Evolutionary conservation across 2,329 filamentous ascomycete genomes (phyloP).

Genomic region (Dryadomyces sulphureus): DNA sequence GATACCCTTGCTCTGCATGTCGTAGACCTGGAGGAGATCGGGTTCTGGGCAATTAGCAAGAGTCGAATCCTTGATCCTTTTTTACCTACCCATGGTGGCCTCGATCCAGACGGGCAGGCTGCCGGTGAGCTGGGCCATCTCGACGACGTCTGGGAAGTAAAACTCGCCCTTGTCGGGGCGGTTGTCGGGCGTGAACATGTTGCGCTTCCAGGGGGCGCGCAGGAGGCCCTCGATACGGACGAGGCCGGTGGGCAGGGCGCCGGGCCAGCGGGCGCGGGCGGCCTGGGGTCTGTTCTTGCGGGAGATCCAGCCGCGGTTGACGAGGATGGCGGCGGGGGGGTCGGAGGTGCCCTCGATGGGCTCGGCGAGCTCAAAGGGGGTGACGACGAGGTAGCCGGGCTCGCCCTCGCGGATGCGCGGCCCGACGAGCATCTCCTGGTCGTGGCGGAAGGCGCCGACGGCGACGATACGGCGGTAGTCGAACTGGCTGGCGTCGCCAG

Average conservation of each 20-base stretch:
- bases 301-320: conserved; percentile 85
- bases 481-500: conserved; percentile 42
- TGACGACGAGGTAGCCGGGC: conserved; percentile 83
- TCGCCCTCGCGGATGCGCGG: conserved; percentile 79
- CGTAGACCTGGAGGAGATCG: conserved; percentile 60
- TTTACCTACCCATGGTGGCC: conserved; percentile 67
- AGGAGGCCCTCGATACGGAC: conserved; percentile 74
- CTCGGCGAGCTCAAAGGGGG: conserved; percentile 52
- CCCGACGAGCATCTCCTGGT: conserved; percentile 91
- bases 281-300: conserved; percentile 56
- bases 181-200: conserved; percentile 92
- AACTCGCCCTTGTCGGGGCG: conserved; percentile 70
- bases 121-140: conserved; percentile 76
- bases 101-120: conserved; percentile 91
- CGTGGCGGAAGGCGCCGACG: conserved; percentile 62
- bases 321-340: conserved; percentile 44
- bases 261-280: conserved; percentile 42
- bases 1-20: conserved; percentile 65
- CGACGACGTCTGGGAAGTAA: conserved; percentile 83
- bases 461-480: conserved; percentile 78
- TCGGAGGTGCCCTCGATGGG: conserved; percentile 13
- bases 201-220: conserved; percentile 88
- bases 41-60: conserved; percentile 38
- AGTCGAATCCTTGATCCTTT: neutral
- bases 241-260: conserved; percentile 52